Percentiles rank a stretch among this genome's conserved stretches.
phyloP scores from a whole-genome alignment of 768 basidiomycete genomes.

The Coprinellus aureogranulatus region DNA sequence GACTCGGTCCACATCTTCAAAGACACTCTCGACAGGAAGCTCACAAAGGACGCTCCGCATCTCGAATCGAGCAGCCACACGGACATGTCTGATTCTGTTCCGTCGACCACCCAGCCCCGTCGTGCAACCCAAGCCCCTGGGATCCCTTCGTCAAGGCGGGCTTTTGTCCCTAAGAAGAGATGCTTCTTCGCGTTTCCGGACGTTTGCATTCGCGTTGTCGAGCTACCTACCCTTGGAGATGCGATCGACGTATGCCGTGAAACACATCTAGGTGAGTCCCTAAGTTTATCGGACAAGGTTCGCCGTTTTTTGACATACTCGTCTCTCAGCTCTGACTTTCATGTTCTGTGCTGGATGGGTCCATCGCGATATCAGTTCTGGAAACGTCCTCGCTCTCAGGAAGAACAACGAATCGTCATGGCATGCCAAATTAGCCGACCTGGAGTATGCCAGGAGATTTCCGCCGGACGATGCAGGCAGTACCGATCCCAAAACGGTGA shows the following conservation, averaged over 20 bases:
- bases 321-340: background rate
- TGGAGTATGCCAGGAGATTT: slow-evolving; percentile 10
- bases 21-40: too few relatives aligned
- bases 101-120: background rate
- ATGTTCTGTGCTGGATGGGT: slow-evolving; percentile 9
- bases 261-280: background rate
- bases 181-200: background rate
- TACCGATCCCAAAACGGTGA: slow-evolving; percentile 5
- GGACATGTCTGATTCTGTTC: background rate
- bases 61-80: background rate
- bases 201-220: background rate
- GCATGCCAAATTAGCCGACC: slow-evolving; percentile 4
- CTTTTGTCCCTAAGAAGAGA: background rate
- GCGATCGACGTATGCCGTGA: slow-evolving; percentile 2
- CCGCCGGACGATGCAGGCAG: background rate
- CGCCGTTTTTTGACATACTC: background rate
- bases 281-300: too few relatives aligned
- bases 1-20: background rate
- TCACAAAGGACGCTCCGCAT: too few relatives aligned
- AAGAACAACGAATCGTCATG: background rate
- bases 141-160: background rate
- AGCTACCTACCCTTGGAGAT: background rate
- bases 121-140: background rate
- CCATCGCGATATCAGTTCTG: slow-evolving; percentile 9
- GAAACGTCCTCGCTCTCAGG: slow-evolving; percentile 4